Evolutionary conservation across 257 asterid species (phyloP).

Genomic region (Plantago ovata): DNA sequence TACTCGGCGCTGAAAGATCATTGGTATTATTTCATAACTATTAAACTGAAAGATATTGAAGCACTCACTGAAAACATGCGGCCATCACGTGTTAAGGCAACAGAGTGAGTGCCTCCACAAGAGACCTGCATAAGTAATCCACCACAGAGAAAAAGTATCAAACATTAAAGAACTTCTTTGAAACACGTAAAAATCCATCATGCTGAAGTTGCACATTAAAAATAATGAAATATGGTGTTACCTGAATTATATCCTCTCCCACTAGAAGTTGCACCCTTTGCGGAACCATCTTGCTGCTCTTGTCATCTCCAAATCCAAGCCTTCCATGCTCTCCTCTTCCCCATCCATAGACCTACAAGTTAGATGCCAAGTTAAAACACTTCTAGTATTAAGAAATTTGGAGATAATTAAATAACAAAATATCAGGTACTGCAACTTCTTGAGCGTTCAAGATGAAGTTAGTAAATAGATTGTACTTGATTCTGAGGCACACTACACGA

Average conservation of each 20-base stretch:
- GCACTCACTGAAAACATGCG: conserved; percentile 80
- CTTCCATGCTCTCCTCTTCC: conserved; percentile 99
- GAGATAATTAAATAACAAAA: too few species aligned
- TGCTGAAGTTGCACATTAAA: too few species aligned
- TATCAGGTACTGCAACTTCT: too few species aligned
- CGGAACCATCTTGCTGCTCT: conserved; percentile 99
- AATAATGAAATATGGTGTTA: conserved; percentile 23
- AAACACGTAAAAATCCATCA: too few species aligned
- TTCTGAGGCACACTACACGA: too few species aligned
- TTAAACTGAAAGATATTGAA: conserved; percentile 6
- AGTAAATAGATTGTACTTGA: too few species aligned
- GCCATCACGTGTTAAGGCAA: conserved; percentile 84
- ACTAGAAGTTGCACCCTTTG: conserved; percentile 88
- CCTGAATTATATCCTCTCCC: conserved; percentile 92
- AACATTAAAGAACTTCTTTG: neutral
- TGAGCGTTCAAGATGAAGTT: too few species aligned
- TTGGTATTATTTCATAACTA: too few species aligned
- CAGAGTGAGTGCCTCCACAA: conserved; percentile 99
- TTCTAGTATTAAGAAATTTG: neutral
- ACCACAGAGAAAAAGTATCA: neutral
- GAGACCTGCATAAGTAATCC: conserved; percentile 66
- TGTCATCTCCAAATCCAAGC: conserved; percentile 98
- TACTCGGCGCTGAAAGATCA: too few species aligned
- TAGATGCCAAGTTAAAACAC: conserved; percentile 9
- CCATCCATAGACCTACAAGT: conserved; percentile 87